Conservation (phyloP, 495 filamentous ascomycete species). For the Recurvomyces mirabilis region DNA sequence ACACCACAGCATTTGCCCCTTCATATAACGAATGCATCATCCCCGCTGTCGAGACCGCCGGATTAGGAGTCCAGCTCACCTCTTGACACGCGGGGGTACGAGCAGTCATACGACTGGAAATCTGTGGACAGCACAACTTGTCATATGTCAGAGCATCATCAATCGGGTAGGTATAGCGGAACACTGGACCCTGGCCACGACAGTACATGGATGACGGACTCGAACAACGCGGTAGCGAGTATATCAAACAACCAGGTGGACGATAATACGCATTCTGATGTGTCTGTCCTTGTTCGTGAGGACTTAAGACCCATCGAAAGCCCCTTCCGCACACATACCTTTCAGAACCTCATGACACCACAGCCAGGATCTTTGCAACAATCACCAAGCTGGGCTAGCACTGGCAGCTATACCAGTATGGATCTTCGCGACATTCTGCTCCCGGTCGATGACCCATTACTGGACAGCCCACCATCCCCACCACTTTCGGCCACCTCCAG, state of each 20-base stretch:
- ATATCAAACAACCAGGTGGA: background rate
- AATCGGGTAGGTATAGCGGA: constrained; percentile 18
- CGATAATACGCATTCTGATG: constrained; percentile 1
- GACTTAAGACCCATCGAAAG: constrained; percentile 11
- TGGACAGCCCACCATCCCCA: constrained; percentile 24
- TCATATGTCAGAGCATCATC: constrained; percentile 17
- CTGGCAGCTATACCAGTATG: constrained; percentile 17
- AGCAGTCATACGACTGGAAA: background rate
- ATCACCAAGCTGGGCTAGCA: constrained; percentile 22
- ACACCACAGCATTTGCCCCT: constrained; percentile 28
- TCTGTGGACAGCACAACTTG: background rate
- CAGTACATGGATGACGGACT: background rate
- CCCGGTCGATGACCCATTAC: constrained; percentile 33
- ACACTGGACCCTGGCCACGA: too few relatives aligned
- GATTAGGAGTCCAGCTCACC: constrained; percentile 9
- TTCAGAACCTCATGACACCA: background rate
- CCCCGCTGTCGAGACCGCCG: constrained; percentile 33
- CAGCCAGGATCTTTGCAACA: background rate
- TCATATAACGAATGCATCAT: constrained; percentile 33
- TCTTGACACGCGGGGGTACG: background rate
- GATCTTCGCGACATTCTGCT: constrained; percentile 32
- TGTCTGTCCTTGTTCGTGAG: background rate
- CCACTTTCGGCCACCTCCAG: constrained; percentile 17
- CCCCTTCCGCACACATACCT: constrained; percentile 11
- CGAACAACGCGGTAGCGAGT: background rate